Percentiles rank a stretch among this genome's conserved stretches.
These are phyloP conservation scores for Triticum turgidum DNA, from an alignment of 176 grass and related monocot species.

Conservation along the genomic window DNA sequence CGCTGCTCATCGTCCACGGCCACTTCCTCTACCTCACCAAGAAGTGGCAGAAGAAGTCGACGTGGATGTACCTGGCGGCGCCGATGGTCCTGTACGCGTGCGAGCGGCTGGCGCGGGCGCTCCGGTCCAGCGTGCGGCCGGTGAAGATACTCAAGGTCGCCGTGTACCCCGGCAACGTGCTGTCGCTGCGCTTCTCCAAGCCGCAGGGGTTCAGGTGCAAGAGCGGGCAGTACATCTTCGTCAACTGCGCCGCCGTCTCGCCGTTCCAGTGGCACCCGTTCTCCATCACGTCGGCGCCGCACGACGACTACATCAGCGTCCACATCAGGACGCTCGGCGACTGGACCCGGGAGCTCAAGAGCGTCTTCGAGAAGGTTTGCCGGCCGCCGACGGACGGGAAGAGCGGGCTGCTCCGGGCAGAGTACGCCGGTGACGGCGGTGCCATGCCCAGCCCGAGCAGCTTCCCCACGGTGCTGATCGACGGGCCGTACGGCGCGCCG, in stretches of 20 bases:
- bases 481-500: constrained; percentile 83
- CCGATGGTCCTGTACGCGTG: constrained; percentile 65
- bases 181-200: constrained; percentile 80
- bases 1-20: constrained; percentile 84
- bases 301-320: constrained; percentile 84
- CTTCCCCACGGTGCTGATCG: constrained; percentile 81
- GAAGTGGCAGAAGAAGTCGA: constrained; percentile 87
- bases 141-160: constrained; percentile 92
- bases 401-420: constrained; percentile 80
- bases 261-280: constrained; percentile 98
- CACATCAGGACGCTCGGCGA: constrained; percentile 91
- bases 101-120: constrained; percentile 64
- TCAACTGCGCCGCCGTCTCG: constrained; percentile 93
- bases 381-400: constrained; percentile 77
- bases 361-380: constrained; percentile 80
- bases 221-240: constrained; percentile 94
- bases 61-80: constrained; percentile 89
- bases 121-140: constrained; percentile 67
- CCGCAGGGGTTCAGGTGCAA: constrained; percentile 75
- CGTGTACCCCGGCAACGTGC: constrained; percentile 76
- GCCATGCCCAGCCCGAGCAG: constrained; percentile 57
- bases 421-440: constrained; percentile 59
- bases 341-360: constrained; percentile 94
- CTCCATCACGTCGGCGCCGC: constrained; percentile 90
- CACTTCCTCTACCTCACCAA: constrained; percentile 68